Percentiles rank a stretch among this genome's conserved stretches.
phyloP scores from a whole-genome alignment of 257 asterid species.

The Marsdenia floribunda region DNA sequence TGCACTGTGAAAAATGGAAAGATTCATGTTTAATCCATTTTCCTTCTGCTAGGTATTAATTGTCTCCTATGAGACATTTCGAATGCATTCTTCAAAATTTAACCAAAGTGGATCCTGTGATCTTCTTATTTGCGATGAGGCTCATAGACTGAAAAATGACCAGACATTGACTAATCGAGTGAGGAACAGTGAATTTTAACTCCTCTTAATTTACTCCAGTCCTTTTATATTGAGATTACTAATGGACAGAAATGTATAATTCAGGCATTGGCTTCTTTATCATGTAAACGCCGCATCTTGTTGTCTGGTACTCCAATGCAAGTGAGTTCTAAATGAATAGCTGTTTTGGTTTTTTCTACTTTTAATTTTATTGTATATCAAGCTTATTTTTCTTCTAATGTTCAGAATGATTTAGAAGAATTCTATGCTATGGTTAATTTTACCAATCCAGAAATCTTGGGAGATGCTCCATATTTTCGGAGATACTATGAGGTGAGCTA shows the following conservation, averaged over 20 bases:
- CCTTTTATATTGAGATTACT: slow-evolving; percentile 7
- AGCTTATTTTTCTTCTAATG: slow-evolving; percentile 13
- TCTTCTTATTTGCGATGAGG: slow-evolving; percentile 97
- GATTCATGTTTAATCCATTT: neutral
- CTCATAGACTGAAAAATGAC: slow-evolving; percentile 94
- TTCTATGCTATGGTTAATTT: slow-evolving; percentile 97
- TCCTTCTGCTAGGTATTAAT: slow-evolving; percentile 61
- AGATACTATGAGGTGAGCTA: slow-evolving; percentile 85
- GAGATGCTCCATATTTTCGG: slow-evolving; percentile 85
- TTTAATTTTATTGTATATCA: neutral
- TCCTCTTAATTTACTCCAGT: neutral
- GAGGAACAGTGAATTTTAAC: slow-evolving; percentile 31
- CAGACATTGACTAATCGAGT: slow-evolving; percentile 97
- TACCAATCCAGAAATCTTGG: slow-evolving; percentile 89
- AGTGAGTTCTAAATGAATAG: slow-evolving; percentile 42
- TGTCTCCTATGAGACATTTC: slow-evolving; percentile 94
- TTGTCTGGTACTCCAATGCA: slow-evolving; percentile 99
- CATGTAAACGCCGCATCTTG: slow-evolving; percentile 84
- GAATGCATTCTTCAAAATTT: slow-evolving; percentile 86
- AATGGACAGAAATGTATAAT: slow-evolving; percentile 23
- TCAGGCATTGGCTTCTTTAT: slow-evolving; percentile 88
- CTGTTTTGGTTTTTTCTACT: slow-evolving; percentile 9
- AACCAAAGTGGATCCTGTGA: slow-evolving; percentile 75
- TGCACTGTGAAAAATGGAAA: slow-evolving; percentile 7
- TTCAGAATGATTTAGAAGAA: slow-evolving; percentile 96